Evolutionary conservation across 768 basidiomycete species (phyloP).

Genomic region (Suillus fuscotomentosus): DNA sequence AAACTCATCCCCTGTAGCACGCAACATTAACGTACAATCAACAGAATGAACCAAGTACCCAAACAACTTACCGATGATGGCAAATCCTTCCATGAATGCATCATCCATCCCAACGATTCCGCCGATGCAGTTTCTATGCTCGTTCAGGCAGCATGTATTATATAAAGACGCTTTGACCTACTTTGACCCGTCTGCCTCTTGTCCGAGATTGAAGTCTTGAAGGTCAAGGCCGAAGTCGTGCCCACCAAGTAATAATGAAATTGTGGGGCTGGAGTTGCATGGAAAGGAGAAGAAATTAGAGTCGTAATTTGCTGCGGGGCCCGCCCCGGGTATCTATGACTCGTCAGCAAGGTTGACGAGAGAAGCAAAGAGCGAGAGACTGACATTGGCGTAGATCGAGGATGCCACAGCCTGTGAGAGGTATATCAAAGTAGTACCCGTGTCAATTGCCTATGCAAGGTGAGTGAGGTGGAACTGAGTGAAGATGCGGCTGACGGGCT

Average conservation of each 20-base stretch:
- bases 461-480: neutral
- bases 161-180: constrained; percentile 20
- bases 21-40: constrained; percentile 19
- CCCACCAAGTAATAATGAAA: constrained; percentile 47
- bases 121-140: constrained; percentile 51
- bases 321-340: constrained; percentile 49
- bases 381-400: constrained; percentile 46
- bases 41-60: neutral
- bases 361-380: constrained; percentile 1
- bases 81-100: constrained; percentile 49
- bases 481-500: constrained; percentile 3
- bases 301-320: constrained; percentile 41
- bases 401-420: constrained; percentile 42
- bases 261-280: constrained; percentile 36
- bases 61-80: constrained; percentile 48
- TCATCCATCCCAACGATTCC: constrained; percentile 48
- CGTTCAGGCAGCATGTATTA: neutral
- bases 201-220: constrained; percentile 58
- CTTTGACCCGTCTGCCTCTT: constrained; percentile 26
- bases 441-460: constrained; percentile 61
- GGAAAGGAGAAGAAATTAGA: constrained; percentile 55
- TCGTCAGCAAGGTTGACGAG: neutral
- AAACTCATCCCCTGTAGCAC: constrained; percentile 50
- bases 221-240: constrained; percentile 40
- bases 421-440: constrained; percentile 67